Evolutionary conservation across 1,284 basidiomycete species (phyloP).

Genomic region (Moesziomyces sp.): DNA sequence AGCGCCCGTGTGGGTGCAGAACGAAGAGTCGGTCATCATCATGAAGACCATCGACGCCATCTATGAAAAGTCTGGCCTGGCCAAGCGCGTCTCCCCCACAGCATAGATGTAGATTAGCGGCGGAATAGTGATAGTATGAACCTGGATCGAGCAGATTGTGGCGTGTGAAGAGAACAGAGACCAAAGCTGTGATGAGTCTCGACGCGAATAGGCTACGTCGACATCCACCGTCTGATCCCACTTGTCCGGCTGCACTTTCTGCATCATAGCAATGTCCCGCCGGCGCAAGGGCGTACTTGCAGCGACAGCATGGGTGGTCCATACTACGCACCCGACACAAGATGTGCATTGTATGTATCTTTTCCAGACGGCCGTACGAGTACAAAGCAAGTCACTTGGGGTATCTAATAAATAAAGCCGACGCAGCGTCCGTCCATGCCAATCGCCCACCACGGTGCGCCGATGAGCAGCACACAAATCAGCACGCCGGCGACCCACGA

Average conservation of each 20-base stretch:
- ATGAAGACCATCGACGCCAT: constrained; percentile 56
- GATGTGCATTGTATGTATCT: neutral
- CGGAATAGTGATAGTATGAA: too few relatives aligned
- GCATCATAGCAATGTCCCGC: too few relatives aligned
- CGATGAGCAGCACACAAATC: constrained; percentile 55
- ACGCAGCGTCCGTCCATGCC: constrained; percentile 57
- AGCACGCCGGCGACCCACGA: constrained; percentile 55
- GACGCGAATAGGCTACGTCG: too few relatives aligned
- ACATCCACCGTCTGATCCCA: too few relatives aligned
- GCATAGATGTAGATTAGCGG: neutral
- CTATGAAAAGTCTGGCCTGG: constrained; percentile 51
- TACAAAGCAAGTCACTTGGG: neutral
- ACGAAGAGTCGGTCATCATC: constrained; percentile 51
- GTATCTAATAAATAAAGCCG: constrained; percentile 17
- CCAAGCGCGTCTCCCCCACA: constrained; percentile 6
- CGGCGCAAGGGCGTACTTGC: too few relatives aligned
- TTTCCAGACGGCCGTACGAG: neutral
- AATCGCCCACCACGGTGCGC: constrained; percentile 59
- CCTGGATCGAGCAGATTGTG: too few relatives aligned
- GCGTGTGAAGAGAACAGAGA: too few relatives aligned
- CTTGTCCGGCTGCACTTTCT: too few relatives aligned
- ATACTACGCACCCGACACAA: too few relatives aligned
- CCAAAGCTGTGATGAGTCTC: too few relatives aligned
- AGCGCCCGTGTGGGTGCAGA: constrained; percentile 53
- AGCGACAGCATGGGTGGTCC: too few relatives aligned